Percentiles rank a stretch among this genome's conserved stretches.
Conservation (phyloP, 768 basidiomycete genomes). For the Grammothele lineata region DNA sequence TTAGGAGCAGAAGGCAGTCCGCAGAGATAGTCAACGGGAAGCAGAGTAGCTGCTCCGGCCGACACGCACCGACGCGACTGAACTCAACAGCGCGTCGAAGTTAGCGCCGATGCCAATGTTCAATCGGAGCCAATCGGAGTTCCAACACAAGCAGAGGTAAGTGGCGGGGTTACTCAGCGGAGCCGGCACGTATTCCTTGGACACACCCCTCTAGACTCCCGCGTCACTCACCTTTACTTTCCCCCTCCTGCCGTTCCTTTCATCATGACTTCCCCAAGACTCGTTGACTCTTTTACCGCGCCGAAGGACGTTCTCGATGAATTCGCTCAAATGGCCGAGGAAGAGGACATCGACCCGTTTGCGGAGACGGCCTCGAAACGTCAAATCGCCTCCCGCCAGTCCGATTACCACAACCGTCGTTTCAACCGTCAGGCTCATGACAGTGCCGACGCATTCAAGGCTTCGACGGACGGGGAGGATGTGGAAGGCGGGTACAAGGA, state of each 20-base stretch:
- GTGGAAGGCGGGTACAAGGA: slow-evolving; percentile 92
- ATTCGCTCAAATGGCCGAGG: slow-evolving; percentile 90
- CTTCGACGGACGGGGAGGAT: slow-evolving; percentile 60
- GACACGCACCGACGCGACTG: too few relatives aligned
- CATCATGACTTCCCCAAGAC: slow-evolving; percentile 31
- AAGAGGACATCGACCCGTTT: slow-evolving; percentile 88
- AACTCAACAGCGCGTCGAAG: too few relatives aligned
- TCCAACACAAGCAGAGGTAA: too few relatives aligned
- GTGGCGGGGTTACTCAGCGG: slow-evolving; percentile 3
- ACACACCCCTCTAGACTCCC: too few relatives aligned
- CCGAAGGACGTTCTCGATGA: slow-evolving; percentile 93
- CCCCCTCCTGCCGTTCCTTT: neutral
- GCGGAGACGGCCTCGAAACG: slow-evolving; percentile 90
- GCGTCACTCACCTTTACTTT: neutral
- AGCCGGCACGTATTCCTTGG: neutral
- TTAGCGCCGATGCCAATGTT: neutral
- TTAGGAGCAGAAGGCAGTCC: too few relatives aligned
- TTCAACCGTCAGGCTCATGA: slow-evolving; percentile 82
- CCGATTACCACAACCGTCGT: slow-evolving; percentile 90
- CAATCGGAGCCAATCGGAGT: neutral
- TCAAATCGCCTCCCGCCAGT: slow-evolving; percentile 91
- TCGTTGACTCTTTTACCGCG: slow-evolving; percentile 88
- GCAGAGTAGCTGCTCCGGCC: too few relatives aligned
- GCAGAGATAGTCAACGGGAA: too few relatives aligned
- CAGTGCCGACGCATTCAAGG: slow-evolving; percentile 74